These are phyloP conservation scores for Dictyostelium firmibasis DNA, from an alignment of 78 protist genomes.

Conservation along the genomic window DNA sequence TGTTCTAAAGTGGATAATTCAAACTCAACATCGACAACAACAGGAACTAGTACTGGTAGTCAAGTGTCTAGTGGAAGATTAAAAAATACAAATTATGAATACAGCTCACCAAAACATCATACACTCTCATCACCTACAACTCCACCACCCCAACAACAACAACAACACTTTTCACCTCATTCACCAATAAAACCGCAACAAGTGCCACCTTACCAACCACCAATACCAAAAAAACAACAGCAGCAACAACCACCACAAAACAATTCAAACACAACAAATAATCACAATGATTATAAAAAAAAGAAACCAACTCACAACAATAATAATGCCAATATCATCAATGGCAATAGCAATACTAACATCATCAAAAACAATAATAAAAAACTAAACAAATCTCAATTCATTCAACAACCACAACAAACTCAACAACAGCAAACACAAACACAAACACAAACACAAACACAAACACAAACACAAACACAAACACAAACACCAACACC, in stretches of 20 bases:
- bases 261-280: neutral
- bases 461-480: neutral
- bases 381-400: neutral
- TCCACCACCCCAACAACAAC: neutral
- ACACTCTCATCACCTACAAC: neutral
- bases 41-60: neutral
- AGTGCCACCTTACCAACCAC: neutral
- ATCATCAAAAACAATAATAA: neutral
- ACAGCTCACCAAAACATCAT: neutral
- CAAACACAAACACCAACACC: no score
- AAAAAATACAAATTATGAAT: slow-evolving; percentile 29
- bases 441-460: neutral
- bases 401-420: neutral
- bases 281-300: neutral
- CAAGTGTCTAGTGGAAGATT: slow-evolving; percentile 5
- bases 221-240: neutral
- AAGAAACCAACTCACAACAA: neutral
- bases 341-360: neutral
- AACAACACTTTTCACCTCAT: neutral
- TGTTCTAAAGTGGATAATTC: neutral
- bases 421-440: neutral
- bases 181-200: neutral
- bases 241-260: neutral
- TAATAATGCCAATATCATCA: neutral
- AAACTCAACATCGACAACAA: neutral